phyloP scores from a whole-genome alignment of 331 rosid genomes.

The Quercus phellos region DNA sequence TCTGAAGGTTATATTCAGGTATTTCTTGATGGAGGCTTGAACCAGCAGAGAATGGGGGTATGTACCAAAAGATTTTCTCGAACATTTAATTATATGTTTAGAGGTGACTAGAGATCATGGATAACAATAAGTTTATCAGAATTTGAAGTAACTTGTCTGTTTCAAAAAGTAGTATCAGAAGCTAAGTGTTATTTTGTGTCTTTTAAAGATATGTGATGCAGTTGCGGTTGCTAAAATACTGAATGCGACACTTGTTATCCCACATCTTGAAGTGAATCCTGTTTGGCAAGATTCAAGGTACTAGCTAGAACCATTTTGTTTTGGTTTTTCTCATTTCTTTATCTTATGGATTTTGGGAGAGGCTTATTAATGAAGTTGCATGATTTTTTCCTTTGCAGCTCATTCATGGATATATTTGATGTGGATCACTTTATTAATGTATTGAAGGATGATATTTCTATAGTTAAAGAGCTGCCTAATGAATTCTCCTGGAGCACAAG shows the following conservation, averaged over 20 bases:
- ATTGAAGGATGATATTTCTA: conserved; percentile 71
- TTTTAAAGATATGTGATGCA: conserved; percentile 75
- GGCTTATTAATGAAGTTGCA: conserved; percentile 15
- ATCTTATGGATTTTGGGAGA: conserved; percentile 16
- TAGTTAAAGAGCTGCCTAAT: conserved; percentile 73
- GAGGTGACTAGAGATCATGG: not conserved
- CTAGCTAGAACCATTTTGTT: not conserved
- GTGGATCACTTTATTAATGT: conserved; percentile 86
- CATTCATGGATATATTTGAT: conserved; percentile 84
- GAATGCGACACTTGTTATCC: conserved; percentile 91
- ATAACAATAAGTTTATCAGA: not conserved
- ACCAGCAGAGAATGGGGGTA: conserved; percentile 99
- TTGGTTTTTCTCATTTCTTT: not conserved
- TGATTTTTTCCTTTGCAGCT: conserved; percentile 46
- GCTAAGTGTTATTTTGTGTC: conserved; percentile 17
- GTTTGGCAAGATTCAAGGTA: conserved; percentile 92
- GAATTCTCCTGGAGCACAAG: conserved; percentile 79
- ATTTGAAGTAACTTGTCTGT: not conserved
- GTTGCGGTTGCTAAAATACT: conserved; percentile 86
- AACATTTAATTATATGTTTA: not conserved
- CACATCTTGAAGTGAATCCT: conserved; percentile 81
- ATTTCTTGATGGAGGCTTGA: conserved; percentile 91
- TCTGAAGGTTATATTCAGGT: conserved; percentile 79
- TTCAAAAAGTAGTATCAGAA: not conserved
- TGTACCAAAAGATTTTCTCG: conserved; percentile 19